These are phyloP conservation scores for Suillus bovinus DNA, from an alignment of 768 basidiomycete species.

Conservation along the genomic window DNA sequence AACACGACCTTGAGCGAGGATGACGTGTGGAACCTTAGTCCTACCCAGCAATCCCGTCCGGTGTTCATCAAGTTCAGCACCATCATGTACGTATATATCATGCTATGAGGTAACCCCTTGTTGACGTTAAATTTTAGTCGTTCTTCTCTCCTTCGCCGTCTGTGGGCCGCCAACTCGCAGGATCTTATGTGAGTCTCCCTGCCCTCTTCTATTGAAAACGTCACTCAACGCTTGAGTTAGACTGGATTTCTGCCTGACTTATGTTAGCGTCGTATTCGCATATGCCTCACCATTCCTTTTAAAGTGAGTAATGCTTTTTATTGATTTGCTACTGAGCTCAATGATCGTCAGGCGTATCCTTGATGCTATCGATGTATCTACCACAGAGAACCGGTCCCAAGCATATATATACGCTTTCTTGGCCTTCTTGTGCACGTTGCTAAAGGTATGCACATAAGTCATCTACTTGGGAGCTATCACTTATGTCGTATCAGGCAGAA, in stretches of 20 bases:
- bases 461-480: not conserved
- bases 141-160: constrained; percentile 39
- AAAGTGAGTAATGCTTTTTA: constrained; percentile 45
- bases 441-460: constrained; percentile 20
- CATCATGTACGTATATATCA: constrained; percentile 20
- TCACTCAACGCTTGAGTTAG: constrained; percentile 26
- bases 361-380: constrained; percentile 52
- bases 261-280: constrained; percentile 70
- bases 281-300: constrained; percentile 87
- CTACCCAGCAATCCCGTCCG: constrained; percentile 64
- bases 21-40: constrained; percentile 73
- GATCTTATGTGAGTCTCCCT: constrained; percentile 38
- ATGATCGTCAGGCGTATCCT: constrained; percentile 51
- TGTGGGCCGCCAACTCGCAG: constrained; percentile 46
- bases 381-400: constrained; percentile 48
- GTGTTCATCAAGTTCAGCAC: constrained; percentile 52
- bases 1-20: constrained; percentile 60
- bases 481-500: constrained; percentile 42
- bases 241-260: constrained; percentile 67
- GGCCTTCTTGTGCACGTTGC: constrained; percentile 58
- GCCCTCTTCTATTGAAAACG: not conserved
- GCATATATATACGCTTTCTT: constrained; percentile 82
- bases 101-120: not conserved
- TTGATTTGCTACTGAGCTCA: not conserved
- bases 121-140: constrained; percentile 17